Base-by-base conservation (phyloP, 495 filamentous ascomycete species). In the Immersiella caudata region DNA sequence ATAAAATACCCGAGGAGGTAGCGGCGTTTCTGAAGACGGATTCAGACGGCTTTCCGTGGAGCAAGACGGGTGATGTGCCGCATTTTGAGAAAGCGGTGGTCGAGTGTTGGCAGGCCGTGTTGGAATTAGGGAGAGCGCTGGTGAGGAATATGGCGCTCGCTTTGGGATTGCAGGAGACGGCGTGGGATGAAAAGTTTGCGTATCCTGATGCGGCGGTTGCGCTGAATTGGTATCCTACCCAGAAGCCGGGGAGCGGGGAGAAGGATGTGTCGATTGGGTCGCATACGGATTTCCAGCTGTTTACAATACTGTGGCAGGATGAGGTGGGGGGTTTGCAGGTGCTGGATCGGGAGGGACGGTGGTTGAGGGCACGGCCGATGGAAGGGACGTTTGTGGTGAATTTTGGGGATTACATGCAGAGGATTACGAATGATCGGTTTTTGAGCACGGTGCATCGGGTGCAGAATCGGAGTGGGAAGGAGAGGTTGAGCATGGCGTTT, bases 391-490 rank as follows among this genome's bases (percentile, higher is more conserved):
- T 89, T 26, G 88, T 91, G 4, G 86, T 91, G 36, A 90, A 90
- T 73, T 85, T 91, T 63, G 88, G 84, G 0, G 88, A 90, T 70
- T 87, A 87, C 71, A 79, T 90, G 79, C 83, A 87, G 79, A 76
- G 86, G n/a, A 81, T 88, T 60, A 88, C 86, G 6, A 91, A 90
- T 66, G 85, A 86, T 29, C 70, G 73, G 63, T 88, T 85, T 68
- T 81, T 83, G 68, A 87, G 83, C 27, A 90, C 86, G 2, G 80
- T 89, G 59, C 87, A 89, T 69, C 75, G 86, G n/a, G 87, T 86
- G 8, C 82, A 77, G 74, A 88, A 85, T 55, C 71, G 72, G 8
- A 80, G 77, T 57, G 76, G 70, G 12, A 77, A 69, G 18, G 82
- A 80, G 52, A 72, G 83, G 54, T 81, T 84, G 66, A 87, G 82